A percentile compares a stretch with the other conserved stretches of the same genome.
phyloP scores from a whole-genome alignment of 1,284 basidiomycete genomes.

The Peniophora sp. region DNA sequence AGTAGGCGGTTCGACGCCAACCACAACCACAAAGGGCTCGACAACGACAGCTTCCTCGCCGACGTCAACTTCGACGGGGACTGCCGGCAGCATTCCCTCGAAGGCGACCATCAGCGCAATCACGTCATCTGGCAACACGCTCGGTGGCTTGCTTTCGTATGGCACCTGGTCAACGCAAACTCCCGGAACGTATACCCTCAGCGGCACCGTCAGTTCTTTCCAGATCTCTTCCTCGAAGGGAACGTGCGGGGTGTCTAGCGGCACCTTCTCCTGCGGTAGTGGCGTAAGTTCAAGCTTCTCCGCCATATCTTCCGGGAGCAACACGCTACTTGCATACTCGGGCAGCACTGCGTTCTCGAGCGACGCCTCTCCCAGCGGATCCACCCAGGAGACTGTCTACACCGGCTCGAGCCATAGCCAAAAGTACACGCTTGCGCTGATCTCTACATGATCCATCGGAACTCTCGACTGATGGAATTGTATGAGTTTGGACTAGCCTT shows the following conservation, averaged over 20 bases:
- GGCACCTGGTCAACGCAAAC: constrained; percentile 33
- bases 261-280: constrained; percentile 26
- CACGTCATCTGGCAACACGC: constrained; percentile 7
- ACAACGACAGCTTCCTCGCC: neutral
- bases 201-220: constrained; percentile 23
- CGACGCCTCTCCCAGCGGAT: constrained; percentile 45
- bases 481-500: no score
- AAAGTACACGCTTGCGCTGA: constrained; percentile 37
- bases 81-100: constrained; percentile 27
- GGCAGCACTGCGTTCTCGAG: constrained; percentile 47
- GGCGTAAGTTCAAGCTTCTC: constrained; percentile 37
- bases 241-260: constrained; percentile 25
- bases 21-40: neutral
- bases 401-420: constrained; percentile 35
- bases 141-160: constrained; percentile 26
- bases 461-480: no score
- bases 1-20: neutral
- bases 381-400: constrained; percentile 41
- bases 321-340: constrained; percentile 39
- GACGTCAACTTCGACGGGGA: neutral
- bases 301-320: constrained; percentile 41
- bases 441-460: constrained; percentile 10
- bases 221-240: constrained; percentile 32
- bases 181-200: constrained; percentile 25
- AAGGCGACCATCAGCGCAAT: constrained; percentile 33